A percentile compares a stretch with the other conserved stretches of the same genome.
These are phyloP conservation scores for Flaveria robusta DNA, from an alignment of 129 eudicot genomes.

Conservation along the genomic window DNA sequence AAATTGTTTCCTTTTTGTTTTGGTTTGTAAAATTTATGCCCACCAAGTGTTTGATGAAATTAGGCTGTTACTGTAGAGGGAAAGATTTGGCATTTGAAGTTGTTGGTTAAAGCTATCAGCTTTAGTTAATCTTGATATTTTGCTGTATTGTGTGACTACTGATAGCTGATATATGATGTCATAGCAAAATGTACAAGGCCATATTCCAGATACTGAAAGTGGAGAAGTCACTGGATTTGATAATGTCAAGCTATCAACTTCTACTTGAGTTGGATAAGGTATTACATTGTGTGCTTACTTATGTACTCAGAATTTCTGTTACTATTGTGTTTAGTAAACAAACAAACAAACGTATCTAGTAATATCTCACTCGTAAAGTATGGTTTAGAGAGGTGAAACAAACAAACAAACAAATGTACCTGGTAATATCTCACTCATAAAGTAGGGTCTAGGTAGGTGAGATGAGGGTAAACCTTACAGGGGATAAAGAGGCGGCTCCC, in stretches of 20 bases:
- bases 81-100: not conserved
- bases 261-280: constrained; percentile 75
- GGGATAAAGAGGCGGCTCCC: no score
- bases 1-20: not conserved
- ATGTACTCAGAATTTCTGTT: not conserved
- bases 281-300: constrained; percentile 17
- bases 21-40: constrained; percentile 17
- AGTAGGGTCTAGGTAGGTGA: no score
- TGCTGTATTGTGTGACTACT: not conserved
- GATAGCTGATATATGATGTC: constrained; percentile 31
- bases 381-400: no score
- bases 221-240: constrained; percentile 65
- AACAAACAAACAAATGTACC: no score
- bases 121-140: not conserved
- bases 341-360: no score
- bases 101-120: not conserved
- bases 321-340: no score
- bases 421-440: no score
- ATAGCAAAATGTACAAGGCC: constrained; percentile 81
- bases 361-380: no score
- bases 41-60: constrained; percentile 35
- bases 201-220: constrained; percentile 68
- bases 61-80: not conserved
- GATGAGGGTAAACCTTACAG: no score
- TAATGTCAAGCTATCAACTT: constrained; percentile 79